Evolutionary conservation across 2,329 filamentous ascomycete species (phyloP), one percentile per base, ranked within the genome.

Genomic region (Byssochlamys sp.): DNA sequence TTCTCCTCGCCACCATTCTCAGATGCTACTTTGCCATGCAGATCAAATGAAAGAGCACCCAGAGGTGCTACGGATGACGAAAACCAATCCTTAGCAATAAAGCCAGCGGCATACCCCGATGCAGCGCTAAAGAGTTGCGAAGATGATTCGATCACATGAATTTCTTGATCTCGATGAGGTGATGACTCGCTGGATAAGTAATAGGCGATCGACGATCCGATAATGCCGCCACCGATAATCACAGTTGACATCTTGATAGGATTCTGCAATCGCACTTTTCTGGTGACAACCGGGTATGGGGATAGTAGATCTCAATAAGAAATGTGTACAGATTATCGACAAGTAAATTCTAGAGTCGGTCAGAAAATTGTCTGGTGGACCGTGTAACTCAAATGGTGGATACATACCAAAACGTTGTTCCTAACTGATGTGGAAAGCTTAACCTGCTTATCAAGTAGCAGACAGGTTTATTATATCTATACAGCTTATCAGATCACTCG

Each of bases 41-140:
- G 78, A 3, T 80, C 78, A 66, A 88, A 92, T 48, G 85, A 89
- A 11, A 91, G 76, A 0, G 78, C 79, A 6, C 84, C 88, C 0
- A 91, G 77, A 0, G 78, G 74, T 0, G 81, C 77, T 4, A 83
- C 74, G 1, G 79, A 75, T 0, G 82, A 75, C 0, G 78, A 77
- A 65, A 88, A 89, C 87, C 88, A 91, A 69, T 91, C 86, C 33
- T 77, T 78, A 0, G 88, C 88, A 7, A 91, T 67, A 66, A 91
- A 92, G 0, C 89, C 88, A 19, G 81, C 89, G 0, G 88, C 87
- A 62, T 82, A 85, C 1, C 89, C 88, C 1, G 87, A 91, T 0
- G 89, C 88, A 29, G 85, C 89, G 10, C 83, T 80, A 71, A 91
- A 90, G 31, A 91, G 78, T 60, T 83, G 69, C 0, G 77, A 69